Conservation (phyloP, 176 grass and related monocot species). For the Chrysopogon serrulatus region DNA sequence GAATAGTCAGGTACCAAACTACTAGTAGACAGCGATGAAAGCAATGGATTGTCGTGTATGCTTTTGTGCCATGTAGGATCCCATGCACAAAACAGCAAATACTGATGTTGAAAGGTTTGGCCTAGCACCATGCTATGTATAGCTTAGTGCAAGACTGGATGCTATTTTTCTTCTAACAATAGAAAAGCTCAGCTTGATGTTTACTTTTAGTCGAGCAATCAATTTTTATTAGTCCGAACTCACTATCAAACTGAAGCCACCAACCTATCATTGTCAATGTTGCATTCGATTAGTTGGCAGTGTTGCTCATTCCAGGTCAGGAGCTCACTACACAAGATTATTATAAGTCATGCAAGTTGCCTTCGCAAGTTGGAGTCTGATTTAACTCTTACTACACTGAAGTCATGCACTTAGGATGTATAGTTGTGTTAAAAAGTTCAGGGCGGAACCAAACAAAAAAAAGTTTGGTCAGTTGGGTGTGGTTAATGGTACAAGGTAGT, state of each 20-base stretch:
- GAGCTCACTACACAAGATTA: neutral
- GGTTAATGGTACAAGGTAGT: neutral
- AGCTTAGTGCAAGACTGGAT: neutral
- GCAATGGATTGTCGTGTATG: neutral
- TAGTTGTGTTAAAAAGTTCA: neutral
- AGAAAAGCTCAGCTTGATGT: neutral
- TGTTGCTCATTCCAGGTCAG: neutral
- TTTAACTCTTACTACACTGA: neutral
- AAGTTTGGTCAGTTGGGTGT: neutral
- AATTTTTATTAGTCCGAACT: neutral
- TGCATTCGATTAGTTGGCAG: neutral
- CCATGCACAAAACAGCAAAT: neutral
- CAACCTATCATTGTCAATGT: slow-evolving; percentile 16
- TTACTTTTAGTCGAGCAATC: neutral
- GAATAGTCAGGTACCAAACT: neutral
- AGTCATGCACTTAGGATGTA: neutral
- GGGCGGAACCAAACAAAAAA: neutral
- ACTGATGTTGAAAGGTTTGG: neutral
- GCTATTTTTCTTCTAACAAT: neutral
- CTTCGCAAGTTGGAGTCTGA: neutral
- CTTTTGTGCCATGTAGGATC: neutral
- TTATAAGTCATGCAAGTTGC: neutral
- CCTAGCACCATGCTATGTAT: neutral
- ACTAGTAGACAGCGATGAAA: neutral
- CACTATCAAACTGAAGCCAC: slow-evolving; percentile 10